phyloP scores from a whole-genome alignment of 352 stramenopile species.

The Pythium phragmitis region DNA sequence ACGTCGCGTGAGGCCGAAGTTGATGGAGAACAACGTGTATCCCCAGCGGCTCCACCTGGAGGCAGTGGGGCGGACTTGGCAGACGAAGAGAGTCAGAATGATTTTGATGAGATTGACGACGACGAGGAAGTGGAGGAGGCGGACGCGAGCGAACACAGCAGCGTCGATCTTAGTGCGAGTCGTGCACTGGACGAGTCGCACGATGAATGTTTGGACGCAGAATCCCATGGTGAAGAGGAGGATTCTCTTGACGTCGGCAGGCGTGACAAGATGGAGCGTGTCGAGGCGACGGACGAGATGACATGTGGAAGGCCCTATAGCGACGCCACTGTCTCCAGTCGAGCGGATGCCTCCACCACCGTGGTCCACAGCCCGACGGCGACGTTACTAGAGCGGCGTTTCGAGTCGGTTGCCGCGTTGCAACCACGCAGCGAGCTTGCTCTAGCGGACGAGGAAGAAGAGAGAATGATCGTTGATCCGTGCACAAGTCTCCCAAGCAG shows the following conservation, averaged over 20 bases:
- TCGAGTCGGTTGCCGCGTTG: background rate
- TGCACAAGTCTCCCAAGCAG: conserved; percentile 4
- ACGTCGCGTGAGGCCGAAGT: background rate
- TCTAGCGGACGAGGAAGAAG: background rate
- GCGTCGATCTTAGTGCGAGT: background rate
- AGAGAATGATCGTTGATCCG: background rate
- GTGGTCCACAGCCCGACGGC: conserved; percentile 12
- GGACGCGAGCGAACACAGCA: background rate
- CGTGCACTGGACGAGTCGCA: background rate
- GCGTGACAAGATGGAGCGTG: background rate
- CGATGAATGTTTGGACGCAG: background rate
- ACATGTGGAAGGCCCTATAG: background rate
- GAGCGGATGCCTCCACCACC: conserved; percentile 6
- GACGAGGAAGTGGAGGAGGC: background rate
- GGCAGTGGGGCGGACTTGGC: background rate
- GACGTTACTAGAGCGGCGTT: background rate
- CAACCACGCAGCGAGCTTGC: background rate
- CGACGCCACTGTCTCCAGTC: background rate
- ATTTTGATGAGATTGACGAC: conserved; percentile 2
- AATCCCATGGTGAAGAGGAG: background rate
- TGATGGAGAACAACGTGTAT: conserved; percentile 1
- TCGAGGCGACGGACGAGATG: background rate
- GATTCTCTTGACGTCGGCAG: background rate
- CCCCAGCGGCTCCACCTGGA: background rate
- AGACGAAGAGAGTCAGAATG: conserved; percentile 11